phyloP scores from a whole-genome alignment of 2,329 filamentous ascomycete species.

The Grosmannia serpens region DNA sequence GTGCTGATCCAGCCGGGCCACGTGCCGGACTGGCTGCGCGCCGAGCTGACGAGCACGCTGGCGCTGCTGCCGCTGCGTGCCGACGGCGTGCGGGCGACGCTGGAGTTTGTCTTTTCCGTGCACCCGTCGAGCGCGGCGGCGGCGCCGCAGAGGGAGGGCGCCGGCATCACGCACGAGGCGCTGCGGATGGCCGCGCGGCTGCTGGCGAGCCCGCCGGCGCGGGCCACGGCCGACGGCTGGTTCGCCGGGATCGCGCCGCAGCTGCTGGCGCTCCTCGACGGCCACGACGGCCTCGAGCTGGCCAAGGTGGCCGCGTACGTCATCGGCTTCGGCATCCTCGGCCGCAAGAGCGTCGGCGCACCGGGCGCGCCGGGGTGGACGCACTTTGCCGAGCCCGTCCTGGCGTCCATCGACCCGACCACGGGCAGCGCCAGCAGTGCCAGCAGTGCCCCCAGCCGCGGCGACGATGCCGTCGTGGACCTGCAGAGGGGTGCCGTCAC shows the following conservation, averaged over 20 bases:
- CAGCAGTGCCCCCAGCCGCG: constrained; percentile 9
- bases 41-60: constrained; percentile 43
- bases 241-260: constrained; percentile 50
- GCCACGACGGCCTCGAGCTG: constrained; percentile 43
- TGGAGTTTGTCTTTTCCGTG: constrained; percentile 61
- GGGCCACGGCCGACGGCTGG: constrained; percentile 45
- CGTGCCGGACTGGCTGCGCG: constrained; percentile 48
- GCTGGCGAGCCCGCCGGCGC: constrained; percentile 46
- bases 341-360: constrained; percentile 50
- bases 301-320: constrained; percentile 48
- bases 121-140: constrained; percentile 43
- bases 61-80: constrained; percentile 49
- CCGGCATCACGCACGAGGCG: constrained; percentile 57
- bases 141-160: constrained; percentile 41
- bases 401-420: constrained; percentile 38
- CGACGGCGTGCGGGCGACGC: constrained; percentile 50
- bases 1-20: constrained; percentile 49
- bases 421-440: constrained; percentile 6
- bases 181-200: constrained; percentile 51
- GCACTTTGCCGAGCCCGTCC: constrained; percentile 46
- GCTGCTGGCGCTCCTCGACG: constrained; percentile 50
- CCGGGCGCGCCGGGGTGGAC: constrained; percentile 51
- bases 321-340: constrained; percentile 56
- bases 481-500: constrained; percentile 23
- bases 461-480: constrained; percentile 34